phyloP scores from a whole-genome alignment of 164 flowering plant genomes.

The Houttuynia cordata region DNA sequence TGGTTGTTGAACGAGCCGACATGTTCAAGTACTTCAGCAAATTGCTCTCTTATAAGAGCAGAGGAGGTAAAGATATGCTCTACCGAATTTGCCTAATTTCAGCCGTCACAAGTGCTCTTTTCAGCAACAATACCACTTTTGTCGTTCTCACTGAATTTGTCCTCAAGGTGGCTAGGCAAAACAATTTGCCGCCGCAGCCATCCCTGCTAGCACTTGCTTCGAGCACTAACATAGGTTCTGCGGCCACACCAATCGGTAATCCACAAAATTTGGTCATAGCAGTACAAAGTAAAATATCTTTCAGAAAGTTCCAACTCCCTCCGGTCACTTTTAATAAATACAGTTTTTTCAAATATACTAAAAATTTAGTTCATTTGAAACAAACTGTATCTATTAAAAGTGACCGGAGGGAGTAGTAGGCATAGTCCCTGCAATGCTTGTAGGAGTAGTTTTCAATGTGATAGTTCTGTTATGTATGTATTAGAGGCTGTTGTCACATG shows the following conservation, averaged over 20 bases:
- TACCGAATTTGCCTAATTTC: conserved; percentile 62
- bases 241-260: conserved; percentile 91
- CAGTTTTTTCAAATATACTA: too few species aligned
- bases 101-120: conserved; percentile 70
- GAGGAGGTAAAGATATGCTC: conserved; percentile 66
- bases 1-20: conserved; percentile 88
- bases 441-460: conserved; percentile 51
- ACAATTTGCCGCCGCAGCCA: conserved; percentile 80
- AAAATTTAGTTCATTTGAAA: too few species aligned
- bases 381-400: too few species aligned
- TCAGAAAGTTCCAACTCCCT: conserved; percentile 53
- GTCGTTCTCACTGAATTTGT: conserved; percentile 82
- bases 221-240: conserved; percentile 80
- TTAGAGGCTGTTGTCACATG: conserved; percentile 47
- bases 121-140: conserved; percentile 83
- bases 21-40: conserved; percentile 74
- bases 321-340: too few species aligned
- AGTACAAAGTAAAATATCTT: conserved; percentile 53
- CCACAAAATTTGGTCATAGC: conserved; percentile 92
- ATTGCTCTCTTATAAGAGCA: conserved; percentile 60
- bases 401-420: too few species aligned
- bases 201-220: conserved; percentile 79
- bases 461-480: conserved; percentile 45
- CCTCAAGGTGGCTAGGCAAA: conserved; percentile 66
- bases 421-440: conserved; percentile 63